Conservation (phyloP, 768 basidiomycete genomes). For the Mycena indigotica region DNA sequence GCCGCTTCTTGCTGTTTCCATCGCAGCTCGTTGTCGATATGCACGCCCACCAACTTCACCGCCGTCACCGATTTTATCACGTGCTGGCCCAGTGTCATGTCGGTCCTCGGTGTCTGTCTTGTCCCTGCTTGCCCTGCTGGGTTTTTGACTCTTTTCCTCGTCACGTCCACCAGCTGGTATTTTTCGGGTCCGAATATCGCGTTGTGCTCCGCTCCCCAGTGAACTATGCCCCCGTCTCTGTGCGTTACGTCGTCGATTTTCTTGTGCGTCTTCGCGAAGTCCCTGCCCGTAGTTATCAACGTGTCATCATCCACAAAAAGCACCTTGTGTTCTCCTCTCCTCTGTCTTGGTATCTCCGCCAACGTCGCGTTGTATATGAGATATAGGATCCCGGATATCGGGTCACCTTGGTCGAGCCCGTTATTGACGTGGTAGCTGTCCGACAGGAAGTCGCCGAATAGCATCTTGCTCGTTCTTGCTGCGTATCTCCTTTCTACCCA, state of each 20-base stretch:
- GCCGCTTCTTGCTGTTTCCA: slow-evolving; percentile 24
- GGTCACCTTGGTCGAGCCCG: slow-evolving; percentile 32
- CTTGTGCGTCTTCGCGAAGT: background rate
- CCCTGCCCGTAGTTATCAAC: background rate
- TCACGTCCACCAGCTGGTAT: background rate
- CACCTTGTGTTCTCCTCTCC: background rate
- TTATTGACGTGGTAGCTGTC: slow-evolving; percentile 15
- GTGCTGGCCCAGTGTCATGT: background rate
- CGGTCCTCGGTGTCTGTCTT: background rate
- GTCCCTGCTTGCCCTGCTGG: background rate
- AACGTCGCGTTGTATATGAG: slow-evolving; percentile 24
- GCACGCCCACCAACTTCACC: slow-evolving; percentile 1
- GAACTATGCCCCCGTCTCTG: background rate
- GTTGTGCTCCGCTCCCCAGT: background rate
- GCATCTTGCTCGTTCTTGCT: slow-evolving; percentile 22
- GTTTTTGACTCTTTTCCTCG: background rate
- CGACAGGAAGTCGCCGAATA: slow-evolving; percentile 32
- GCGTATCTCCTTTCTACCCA: slow-evolving; percentile 22
- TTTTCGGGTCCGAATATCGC: background rate
- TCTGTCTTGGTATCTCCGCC: background rate
- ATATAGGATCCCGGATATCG: slow-evolving; percentile 28
- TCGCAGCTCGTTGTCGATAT: slow-evolving; percentile 3
- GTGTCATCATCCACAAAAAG: slow-evolving; percentile 6
- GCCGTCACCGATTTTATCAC: background rate
- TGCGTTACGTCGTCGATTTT: background rate